Conservation (phyloP, 768 basidiomycete genomes). For the Trametes punicea region DNA sequence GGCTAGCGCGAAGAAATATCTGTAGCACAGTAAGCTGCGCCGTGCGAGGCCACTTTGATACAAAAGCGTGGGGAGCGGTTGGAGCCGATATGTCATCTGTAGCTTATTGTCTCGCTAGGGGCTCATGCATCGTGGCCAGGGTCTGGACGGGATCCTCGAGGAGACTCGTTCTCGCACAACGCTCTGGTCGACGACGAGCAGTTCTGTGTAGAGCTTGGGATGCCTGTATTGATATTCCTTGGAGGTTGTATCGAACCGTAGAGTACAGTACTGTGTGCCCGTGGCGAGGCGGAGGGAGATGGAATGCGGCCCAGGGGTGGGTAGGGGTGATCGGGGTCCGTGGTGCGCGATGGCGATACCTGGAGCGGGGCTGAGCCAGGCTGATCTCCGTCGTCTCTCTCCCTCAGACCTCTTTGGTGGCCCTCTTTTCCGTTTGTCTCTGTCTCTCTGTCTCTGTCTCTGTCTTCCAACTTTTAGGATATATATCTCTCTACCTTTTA, state of each 20-base stretch:
- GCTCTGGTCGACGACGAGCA: background rate
- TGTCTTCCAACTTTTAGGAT: conserved; percentile 31
- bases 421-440: conserved; percentile 27
- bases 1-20: conserved; percentile 80
- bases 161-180: too few relatives aligned
- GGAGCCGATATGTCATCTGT: conserved; percentile 10
- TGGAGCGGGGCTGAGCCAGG: conserved; percentile 8
- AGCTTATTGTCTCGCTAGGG: conserved; percentile 1
- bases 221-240: too few relatives aligned
- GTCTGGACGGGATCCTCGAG: background rate
- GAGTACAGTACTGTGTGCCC: too few relatives aligned
- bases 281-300: background rate
- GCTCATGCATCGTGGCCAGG: background rate
- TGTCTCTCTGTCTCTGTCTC: conserved; percentile 33
- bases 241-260: too few relatives aligned
- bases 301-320: conserved; percentile 3
- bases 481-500: conserved; percentile 33
- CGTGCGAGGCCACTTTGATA: background rate
- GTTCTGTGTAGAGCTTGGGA: background rate
- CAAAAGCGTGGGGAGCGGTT: conserved; percentile 7
- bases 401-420: conserved; percentile 29
- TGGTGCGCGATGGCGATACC: conserved; percentile 24
- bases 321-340: conserved; percentile 26
- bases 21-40: conserved; percentile 36
- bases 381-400: conserved; percentile 29